Percentiles rank a stretch among this genome's conserved stretches.
Evolutionary conservation across 2,329 filamentous ascomycete species (phyloP).

Genomic region (Phialophora tarda): DNA sequence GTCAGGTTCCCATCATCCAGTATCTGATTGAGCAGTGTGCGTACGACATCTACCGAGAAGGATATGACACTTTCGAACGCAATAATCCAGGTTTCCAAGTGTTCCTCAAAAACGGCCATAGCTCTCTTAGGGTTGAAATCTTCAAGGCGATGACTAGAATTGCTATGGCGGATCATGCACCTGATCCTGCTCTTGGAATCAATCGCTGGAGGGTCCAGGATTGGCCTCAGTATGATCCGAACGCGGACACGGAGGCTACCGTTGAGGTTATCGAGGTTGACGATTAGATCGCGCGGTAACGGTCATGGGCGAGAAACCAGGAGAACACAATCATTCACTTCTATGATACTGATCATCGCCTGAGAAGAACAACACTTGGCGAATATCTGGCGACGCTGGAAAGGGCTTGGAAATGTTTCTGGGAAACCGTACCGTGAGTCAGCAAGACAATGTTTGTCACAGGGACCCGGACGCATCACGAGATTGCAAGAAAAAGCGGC

Average conservation of each 20-base stretch:
- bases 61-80: slow-evolving; percentile 25
- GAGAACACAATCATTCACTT: not conserved
- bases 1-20: slow-evolving; percentile 21
- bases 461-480: not conserved
- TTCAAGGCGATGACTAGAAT: slow-evolving; percentile 30
- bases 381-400: not conserved
- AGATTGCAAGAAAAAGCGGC: not conserved
- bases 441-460: slow-evolving; percentile 15
- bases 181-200: slow-evolving; percentile 29
- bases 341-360: not conserved
- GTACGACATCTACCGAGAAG: slow-evolving; percentile 34
- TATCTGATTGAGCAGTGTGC: slow-evolving; percentile 38
- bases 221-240: slow-evolving; percentile 1
- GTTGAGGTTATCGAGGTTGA: slow-evolving; percentile 1
- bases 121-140: slow-evolving; percentile 23
- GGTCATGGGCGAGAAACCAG: not conserved
- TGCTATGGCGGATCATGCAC: slow-evolving; percentile 15
- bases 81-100: slow-evolving; percentile 26
- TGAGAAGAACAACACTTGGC: not conserved
- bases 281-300: not conserved
- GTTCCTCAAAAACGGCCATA: slow-evolving; percentile 22
- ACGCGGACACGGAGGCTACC: no score
- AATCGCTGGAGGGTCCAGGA: slow-evolving; percentile 28
- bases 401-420: not conserved
- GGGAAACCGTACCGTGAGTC: slow-evolving; percentile 15